These are phyloP conservation scores for Aspergillus sp. DNA, from an alignment of 2,329 filamentous ascomycete genomes.

Conservation along the genomic window DNA sequence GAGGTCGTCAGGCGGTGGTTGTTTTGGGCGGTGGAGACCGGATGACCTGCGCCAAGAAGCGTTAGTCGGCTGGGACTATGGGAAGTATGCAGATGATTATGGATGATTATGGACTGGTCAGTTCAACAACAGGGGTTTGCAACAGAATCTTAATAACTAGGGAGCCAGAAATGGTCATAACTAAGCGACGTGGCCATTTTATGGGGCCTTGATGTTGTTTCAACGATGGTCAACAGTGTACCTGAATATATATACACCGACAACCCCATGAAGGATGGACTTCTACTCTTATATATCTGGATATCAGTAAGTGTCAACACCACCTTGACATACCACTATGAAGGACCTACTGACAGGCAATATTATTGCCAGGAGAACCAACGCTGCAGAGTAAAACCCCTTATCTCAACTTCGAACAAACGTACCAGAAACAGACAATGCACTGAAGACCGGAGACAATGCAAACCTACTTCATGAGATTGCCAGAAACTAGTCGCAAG, in stretches of 20 bases:
- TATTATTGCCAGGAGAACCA: no score
- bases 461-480: no score
- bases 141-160: background rate
- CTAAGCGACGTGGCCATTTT: background rate
- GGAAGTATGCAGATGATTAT: background rate
- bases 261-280: no score
- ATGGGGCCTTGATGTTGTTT: background rate
- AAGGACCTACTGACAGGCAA: no score
- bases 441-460: no score
- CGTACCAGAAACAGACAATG: no score
- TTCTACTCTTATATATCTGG: no score
- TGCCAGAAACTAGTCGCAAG: no score
- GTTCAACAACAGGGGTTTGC: background rate
- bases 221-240: background rate
- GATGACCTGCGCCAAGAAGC: constrained; percentile 28
- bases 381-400: no score
- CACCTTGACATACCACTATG: no score
- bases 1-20: constrained; percentile 4
- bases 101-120: background rate
- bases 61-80: constrained; percentile 9
- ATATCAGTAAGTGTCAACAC: no score
- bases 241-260: background rate
- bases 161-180: background rate
- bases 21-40: constrained; percentile 21
- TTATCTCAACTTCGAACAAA: no score